Evolutionary conservation across 2,329 filamentous ascomycete genomes (phyloP), one percentile per base, ranked within the genome.

Genomic region (Neonectria magnoliae): DNA sequence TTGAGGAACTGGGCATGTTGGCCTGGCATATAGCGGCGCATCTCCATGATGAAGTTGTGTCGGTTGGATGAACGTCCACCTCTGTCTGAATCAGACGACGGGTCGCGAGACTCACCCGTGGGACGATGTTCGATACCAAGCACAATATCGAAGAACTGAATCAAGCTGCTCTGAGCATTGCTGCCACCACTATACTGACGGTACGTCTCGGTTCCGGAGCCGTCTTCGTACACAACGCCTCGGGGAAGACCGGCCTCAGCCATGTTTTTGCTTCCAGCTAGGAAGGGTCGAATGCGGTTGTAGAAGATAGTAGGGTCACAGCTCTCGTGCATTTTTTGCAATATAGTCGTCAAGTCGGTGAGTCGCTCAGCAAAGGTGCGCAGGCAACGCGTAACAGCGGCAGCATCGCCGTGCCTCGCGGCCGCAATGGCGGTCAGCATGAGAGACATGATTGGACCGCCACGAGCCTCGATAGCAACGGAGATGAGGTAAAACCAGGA

Each of bases 401-500:
- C 79, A 41, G 83, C 86, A 73, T 98, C 91, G 62, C 88, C 86
- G 20, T 85, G 81, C 54, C 93, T 88, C 22, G 91, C 94, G 38
- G 94, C 94, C 57, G 88, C 84, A 62, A 99, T 94, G 51, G 96
- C 96, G 44, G 90, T 86, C 45, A 99, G 84, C 93, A 98, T 97
- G 63, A 97, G 82, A 0, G 94, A 90, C 57, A 99, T 90, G 62
- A 94, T 92, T 4, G 94, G 92, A 0, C 91, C 96, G 27, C 93
- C 95, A 60, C 93, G 91, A 59, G 94, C 94, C 81, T 99, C 96
- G 68, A 99, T 98, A 67, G 95, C 96, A 3, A 98, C 93, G 0
- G 94, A 98, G 57, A 98, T 89, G 13, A 99, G 85, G 77, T 98
- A 99, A 77, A 99, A 99, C 96, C 96, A 99, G 67, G 96, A 97